Evolutionary conservation across 495 filamentous ascomycete species (phyloP).

Genomic region (Lichenothelia convexa): DNA sequence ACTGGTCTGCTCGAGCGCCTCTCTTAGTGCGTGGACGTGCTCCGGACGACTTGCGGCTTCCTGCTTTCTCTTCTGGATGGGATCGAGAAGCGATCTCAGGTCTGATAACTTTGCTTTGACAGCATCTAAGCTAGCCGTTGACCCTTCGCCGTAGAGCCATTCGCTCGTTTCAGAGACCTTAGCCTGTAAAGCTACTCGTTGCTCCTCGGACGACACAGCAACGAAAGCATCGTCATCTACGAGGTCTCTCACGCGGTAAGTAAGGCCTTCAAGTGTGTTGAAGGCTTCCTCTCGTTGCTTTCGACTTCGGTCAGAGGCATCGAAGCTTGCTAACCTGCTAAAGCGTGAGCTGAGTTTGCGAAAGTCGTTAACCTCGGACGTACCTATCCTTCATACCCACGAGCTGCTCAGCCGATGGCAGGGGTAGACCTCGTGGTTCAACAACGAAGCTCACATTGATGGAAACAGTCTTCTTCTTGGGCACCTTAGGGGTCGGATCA

Average conservation of each 20-base stretch:
- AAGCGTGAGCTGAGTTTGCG: slow-evolving; percentile 1
- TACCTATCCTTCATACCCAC: slow-evolving; percentile 40
- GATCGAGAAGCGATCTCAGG: slow-evolving; percentile 50
- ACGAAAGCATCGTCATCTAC: slow-evolving; percentile 59
- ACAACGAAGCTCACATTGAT: slow-evolving; percentile 50
- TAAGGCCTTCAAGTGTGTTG: slow-evolving; percentile 86
- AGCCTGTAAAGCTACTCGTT: slow-evolving; percentile 41
- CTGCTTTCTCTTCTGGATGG: slow-evolving; percentile 47
- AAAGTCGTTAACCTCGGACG: background rate
- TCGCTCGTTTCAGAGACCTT: slow-evolving; percentile 52
- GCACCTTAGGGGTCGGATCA: slow-evolving; percentile 19
- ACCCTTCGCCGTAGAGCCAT: slow-evolving; percentile 81
- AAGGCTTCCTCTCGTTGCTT: slow-evolving; percentile 66
- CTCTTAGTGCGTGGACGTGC: slow-evolving; percentile 41
- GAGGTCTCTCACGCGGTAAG: slow-evolving; percentile 73
- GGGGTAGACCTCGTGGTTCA: slow-evolving; percentile 41
- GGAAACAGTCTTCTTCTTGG: slow-evolving; percentile 46
- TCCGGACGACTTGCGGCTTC: slow-evolving; percentile 49
- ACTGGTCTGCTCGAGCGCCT: slow-evolving; percentile 39
- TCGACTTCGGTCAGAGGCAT: slow-evolving; percentile 61
- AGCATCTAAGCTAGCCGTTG: slow-evolving; percentile 48
- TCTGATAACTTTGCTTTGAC: slow-evolving; percentile 57
- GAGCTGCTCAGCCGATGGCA: slow-evolving; percentile 37
- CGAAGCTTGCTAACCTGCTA: slow-evolving; percentile 54
- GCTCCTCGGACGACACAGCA: slow-evolving; percentile 42